These are phyloP conservation scores for Dactylellina drechsleri DNA, from an alignment of 2,329 filamentous ascomycete species.

Conservation along the genomic window DNA sequence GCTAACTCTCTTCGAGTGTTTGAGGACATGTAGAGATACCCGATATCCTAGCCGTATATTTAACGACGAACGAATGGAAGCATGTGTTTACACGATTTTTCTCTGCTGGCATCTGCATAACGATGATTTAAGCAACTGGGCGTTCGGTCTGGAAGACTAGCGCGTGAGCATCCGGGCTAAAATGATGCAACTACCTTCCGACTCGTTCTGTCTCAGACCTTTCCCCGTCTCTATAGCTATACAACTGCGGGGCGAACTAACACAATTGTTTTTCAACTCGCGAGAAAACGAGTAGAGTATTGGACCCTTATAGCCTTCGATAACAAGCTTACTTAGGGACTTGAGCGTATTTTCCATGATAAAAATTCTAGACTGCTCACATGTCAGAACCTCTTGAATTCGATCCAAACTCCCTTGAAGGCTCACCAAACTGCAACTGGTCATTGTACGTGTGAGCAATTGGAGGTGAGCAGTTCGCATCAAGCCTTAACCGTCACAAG, in stretches of 20 bases:
- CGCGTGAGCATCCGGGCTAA: constrained; percentile 23
- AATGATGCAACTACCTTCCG: constrained; percentile 55
- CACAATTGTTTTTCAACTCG: background rate
- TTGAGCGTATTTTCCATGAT: no score
- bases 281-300: no score
- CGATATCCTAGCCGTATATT: constrained; percentile 19
- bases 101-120: constrained; percentile 41
- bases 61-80: constrained; percentile 39
- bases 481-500: constrained; percentile 19
- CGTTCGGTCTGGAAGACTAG: constrained; percentile 36
- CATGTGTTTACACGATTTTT: constrained; percentile 38
- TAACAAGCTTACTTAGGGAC: no score
- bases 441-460: background rate
- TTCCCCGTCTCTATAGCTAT: constrained; percentile 16
- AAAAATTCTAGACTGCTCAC: no score
- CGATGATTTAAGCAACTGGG: constrained; percentile 53
- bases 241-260: constrained; percentile 20
- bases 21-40: constrained; percentile 42
- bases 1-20: constrained; percentile 17
- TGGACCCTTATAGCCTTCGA: no score
- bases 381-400: no score
- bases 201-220: constrained; percentile 54
- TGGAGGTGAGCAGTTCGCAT: constrained; percentile 10
- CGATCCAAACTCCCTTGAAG: no score
- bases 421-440: no score